These are phyloP conservation scores for Leccinum disarticulatum DNA, from an alignment of 768 basidiomycete species.

Conservation along the genomic window DNA sequence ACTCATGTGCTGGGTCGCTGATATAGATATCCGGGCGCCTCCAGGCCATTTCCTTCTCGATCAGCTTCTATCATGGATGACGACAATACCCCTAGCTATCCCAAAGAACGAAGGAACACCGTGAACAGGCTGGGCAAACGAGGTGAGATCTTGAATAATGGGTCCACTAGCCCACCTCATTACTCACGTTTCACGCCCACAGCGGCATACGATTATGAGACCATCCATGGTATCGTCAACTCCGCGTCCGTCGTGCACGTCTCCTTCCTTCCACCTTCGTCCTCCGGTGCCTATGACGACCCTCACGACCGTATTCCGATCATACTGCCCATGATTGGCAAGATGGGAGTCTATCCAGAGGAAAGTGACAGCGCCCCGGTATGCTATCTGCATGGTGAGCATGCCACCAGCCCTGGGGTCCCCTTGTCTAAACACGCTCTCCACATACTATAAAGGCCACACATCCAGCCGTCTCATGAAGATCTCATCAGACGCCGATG, in stretches of 20 bases:
- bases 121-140: slow-evolving; percentile 27
- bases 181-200: background rate
- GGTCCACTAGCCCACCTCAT: background rate
- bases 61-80: slow-evolving; percentile 44
- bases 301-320: slow-evolving; percentile 14
- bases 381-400: slow-evolving; percentile 27
- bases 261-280: slow-evolving; percentile 24
- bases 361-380: slow-evolving; percentile 4
- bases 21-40: background rate
- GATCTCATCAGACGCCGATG: slow-evolving; percentile 6
- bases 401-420: no score
- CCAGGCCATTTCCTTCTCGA: background rate
- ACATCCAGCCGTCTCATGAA: slow-evolving; percentile 30
- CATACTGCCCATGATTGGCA: slow-evolving; percentile 29
- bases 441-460: slow-evolving; percentile 12
- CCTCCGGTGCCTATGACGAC: slow-evolving; percentile 11
- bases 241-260: slow-evolving; percentile 24
- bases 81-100: slow-evolving; percentile 41
- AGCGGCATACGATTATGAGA: slow-evolving; percentile 25
- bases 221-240: slow-evolving; percentile 24
- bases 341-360: slow-evolving; percentile 21
- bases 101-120: slow-evolving; percentile 27
- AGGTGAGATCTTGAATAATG: slow-evolving; percentile 11
- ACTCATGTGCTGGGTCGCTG: background rate
- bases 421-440: no score